Evolutionary conservation across 2,329 filamentous ascomycete genomes (phyloP).

Genomic region (Colletotrichum destructivum): DNA sequence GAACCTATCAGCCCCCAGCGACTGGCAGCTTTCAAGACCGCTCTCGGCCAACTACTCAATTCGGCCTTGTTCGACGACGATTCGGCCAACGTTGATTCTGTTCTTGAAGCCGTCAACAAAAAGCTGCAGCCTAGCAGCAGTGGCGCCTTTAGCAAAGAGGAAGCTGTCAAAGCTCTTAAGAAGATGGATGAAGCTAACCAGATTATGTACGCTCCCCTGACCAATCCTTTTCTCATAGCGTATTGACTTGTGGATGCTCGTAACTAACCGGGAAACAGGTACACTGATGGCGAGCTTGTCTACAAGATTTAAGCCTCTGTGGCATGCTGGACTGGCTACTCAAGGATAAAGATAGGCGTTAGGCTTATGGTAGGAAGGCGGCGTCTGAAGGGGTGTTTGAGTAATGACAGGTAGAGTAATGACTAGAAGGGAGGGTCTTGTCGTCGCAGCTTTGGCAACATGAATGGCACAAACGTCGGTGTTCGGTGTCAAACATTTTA

Average conservation of each 20-base stretch:
- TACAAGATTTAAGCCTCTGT: conserved; percentile 73
- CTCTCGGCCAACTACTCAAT: conserved; percentile 87
- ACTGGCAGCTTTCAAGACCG: conserved; percentile 81
- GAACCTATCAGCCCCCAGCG: conserved; percentile 73
- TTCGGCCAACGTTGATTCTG: conserved; percentile 79
- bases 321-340: background rate
- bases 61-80: conserved; percentile 90
- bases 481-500: background rate
- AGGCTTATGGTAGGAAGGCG: conserved; percentile 3
- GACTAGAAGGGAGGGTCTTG: background rate
- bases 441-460: background rate
- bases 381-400: background rate
- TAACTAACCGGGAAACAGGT: conserved; percentile 57
- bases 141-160: conserved; percentile 76
- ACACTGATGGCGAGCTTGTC: conserved; percentile 74
- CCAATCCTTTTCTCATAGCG: background rate
- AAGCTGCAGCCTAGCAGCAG: conserved; percentile 69
- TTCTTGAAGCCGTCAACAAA: conserved; percentile 85
- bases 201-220: conserved; percentile 82
- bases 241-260: background rate
- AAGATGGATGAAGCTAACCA: conserved; percentile 88
- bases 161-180: conserved; percentile 83
- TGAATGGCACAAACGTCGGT: background rate
- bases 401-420: background rate
- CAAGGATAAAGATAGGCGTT: conserved; percentile 13